Evolutionary conservation across 164 flowering plant species (phyloP).

Genomic region (Taxillus chinensis): DNA sequence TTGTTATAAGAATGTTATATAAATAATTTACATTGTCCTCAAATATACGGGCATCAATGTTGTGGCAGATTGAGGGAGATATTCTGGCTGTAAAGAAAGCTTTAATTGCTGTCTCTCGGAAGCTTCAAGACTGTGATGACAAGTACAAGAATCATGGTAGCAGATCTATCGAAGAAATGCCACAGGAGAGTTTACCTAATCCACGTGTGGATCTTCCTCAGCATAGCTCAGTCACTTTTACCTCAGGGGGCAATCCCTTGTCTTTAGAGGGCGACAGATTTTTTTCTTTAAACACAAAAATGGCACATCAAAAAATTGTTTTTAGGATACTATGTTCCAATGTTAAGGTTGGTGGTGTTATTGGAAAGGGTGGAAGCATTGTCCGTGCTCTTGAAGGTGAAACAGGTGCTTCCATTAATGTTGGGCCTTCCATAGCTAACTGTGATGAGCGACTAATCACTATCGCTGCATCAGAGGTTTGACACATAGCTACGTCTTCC

Average conservation of each 20-base stretch:
- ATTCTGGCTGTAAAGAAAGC: conserved; percentile 64
- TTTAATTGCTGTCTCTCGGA: conserved; percentile 48
- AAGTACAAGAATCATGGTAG: conserved; percentile 23
- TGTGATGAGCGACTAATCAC: conserved; percentile 68
- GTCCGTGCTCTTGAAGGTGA: conserved; percentile 58
- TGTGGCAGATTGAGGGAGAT: conserved; percentile 65
- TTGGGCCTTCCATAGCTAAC: conserved; percentile 44
- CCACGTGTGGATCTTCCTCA: conserved; percentile 17
- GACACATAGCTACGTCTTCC: too few species aligned
- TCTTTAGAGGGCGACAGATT: conserved; percentile 23
- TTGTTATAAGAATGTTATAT: too few species aligned
- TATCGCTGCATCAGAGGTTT: conserved; percentile 71
- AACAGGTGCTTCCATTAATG: conserved; percentile 59
- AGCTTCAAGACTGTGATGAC: conserved; percentile 54
- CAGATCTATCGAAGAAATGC: conserved; percentile 23
- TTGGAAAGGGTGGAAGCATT: conserved; percentile 77
- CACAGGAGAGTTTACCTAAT: conserved; percentile 24
- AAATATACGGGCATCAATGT: neutral
- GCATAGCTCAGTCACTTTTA: conserved; percentile 21
- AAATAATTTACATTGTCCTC: too few species aligned
- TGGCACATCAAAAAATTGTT: conserved; percentile 35
- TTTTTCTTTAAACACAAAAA: conserved; percentile 18
- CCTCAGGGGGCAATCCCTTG: conserved; percentile 22
- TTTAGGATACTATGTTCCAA: conserved; percentile 57
- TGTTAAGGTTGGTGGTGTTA: conserved; percentile 69